phyloP scores from a whole-genome alignment of 257 asterid genomes.

The Solanum bulbocastanum region DNA sequence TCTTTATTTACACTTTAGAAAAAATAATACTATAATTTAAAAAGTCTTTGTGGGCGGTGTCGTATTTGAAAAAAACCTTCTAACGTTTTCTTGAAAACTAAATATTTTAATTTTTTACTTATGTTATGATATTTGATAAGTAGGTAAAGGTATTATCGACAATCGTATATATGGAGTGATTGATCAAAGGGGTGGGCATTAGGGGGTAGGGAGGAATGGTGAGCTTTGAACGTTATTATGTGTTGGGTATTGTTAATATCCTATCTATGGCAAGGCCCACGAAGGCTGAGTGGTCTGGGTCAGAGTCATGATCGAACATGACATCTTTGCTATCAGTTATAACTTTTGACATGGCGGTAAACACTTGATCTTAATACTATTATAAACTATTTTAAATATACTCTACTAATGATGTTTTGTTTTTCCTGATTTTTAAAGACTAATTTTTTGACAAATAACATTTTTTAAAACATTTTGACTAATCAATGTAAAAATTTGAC shows the following conservation, averaged over 20 bases:
- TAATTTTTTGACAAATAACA: neutral
- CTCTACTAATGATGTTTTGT: neutral
- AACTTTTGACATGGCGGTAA: too few relatives aligned
- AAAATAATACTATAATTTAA: neutral
- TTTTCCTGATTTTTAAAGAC: neutral
- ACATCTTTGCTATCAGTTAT: accelerated
- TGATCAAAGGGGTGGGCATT: neutral
- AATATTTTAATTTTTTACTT: neutral
- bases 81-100: neutral
- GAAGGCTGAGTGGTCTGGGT: accelerated
- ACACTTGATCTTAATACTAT: accelerated
- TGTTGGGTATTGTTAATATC: neutral
- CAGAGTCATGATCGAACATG: too few relatives aligned
- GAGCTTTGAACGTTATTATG: neutral
- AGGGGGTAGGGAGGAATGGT: neutral
- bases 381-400: too few relatives aligned
- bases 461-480: neutral
- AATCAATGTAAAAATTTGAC: neutral
- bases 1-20: neutral
- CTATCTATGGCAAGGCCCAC: too few relatives aligned
- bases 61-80: neutral
- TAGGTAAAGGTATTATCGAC: neutral
- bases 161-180: neutral
- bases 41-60: constrained; percentile 3
- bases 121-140: neutral